Conservation (phyloP, 2,329 filamentous ascomycete species). For the Trichoderma sp. region DNA sequence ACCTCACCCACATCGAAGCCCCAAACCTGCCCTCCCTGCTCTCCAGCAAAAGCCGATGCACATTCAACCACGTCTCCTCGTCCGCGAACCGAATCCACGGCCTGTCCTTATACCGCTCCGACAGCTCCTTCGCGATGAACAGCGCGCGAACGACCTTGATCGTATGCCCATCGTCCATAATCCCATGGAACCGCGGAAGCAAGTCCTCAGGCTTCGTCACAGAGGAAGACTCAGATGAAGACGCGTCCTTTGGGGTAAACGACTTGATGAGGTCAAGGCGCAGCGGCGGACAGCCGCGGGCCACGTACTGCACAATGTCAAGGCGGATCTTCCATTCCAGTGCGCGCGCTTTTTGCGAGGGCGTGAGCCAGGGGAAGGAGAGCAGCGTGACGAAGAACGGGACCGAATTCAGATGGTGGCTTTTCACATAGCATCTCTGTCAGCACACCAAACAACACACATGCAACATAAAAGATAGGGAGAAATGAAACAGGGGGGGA, state of each 20-base stretch:
- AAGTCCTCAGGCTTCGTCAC: slow-evolving; percentile 52
- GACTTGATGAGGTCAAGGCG: slow-evolving; percentile 58
- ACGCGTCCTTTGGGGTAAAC: slow-evolving; percentile 57
- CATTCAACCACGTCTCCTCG: slow-evolving; percentile 60
- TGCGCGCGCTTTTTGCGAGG: slow-evolving; percentile 64
- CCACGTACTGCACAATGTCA: slow-evolving; percentile 74
- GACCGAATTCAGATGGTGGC: slow-evolving; percentile 72
- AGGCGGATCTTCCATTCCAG: slow-evolving; percentile 80
- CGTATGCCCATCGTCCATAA: slow-evolving; percentile 78
- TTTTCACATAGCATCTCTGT: neutral
- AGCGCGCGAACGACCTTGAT: slow-evolving; percentile 75
- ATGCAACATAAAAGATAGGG: too few relatives aligned
- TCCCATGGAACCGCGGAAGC: slow-evolving; percentile 49
- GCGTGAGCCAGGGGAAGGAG: slow-evolving; percentile 61
- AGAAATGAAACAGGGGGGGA: neutral
- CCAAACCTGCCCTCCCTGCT: slow-evolving; percentile 54
- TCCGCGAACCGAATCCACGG: slow-evolving; percentile 57
- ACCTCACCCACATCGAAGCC: slow-evolving; percentile 65
- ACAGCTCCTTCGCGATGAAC: slow-evolving; percentile 61
- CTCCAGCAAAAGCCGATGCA: slow-evolving; percentile 65
- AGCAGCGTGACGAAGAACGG: slow-evolving; percentile 76
- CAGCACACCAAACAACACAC: neutral
- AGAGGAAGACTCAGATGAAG: slow-evolving; percentile 37
- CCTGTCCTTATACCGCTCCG: slow-evolving; percentile 48
- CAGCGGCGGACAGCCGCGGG: slow-evolving; percentile 64